A percentile compares a stretch with the other conserved stretches of the same genome.
Evolutionary conservation across 371 early-diverging fungal genomes (phyloP).

Genomic region (Ecytonucleospora hepatopenaei): DNA sequence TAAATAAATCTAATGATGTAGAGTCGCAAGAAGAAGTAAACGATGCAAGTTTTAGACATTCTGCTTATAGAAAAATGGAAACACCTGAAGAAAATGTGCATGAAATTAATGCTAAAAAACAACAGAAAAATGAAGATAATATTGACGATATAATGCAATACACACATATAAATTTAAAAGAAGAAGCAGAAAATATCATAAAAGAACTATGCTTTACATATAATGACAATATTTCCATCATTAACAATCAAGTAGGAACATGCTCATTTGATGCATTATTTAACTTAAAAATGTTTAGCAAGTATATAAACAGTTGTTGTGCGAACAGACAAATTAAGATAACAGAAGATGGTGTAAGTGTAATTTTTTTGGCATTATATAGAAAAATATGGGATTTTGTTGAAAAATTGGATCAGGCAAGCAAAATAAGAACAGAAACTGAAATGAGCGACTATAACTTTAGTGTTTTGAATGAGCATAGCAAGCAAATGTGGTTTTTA

Average conservation of each 20-base stretch:
- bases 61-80: neutral
- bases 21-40: constrained; percentile 9
- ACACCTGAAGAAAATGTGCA: constrained; percentile 8
- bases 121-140: constrained; percentile 34
- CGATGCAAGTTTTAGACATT: neutral
- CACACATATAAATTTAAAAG: constrained; percentile 56
- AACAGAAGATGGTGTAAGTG: constrained; percentile 34
- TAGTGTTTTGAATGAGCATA: constrained; percentile 54
- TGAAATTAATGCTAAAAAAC: constrained; percentile 52
- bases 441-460: constrained; percentile 34
- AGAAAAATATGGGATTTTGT: constrained; percentile 53
- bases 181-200: constrained; percentile 53
- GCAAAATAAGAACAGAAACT: constrained; percentile 48
- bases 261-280: constrained; percentile 41
- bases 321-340: constrained; percentile 39
- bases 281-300: constrained; percentile 47
- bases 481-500: constrained; percentile 57
- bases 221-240: constrained; percentile 9
- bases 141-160: constrained; percentile 58
- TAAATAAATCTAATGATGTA: neutral
- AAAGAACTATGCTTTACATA: constrained; percentile 27
- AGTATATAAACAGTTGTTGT: constrained; percentile 46
- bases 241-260: constrained; percentile 18
- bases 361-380: constrained; percentile 50
- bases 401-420: constrained; percentile 52